phyloP scores from a whole-genome alignment of 352 stramenopile species.

The Phytophthora uliginosa region DNA sequence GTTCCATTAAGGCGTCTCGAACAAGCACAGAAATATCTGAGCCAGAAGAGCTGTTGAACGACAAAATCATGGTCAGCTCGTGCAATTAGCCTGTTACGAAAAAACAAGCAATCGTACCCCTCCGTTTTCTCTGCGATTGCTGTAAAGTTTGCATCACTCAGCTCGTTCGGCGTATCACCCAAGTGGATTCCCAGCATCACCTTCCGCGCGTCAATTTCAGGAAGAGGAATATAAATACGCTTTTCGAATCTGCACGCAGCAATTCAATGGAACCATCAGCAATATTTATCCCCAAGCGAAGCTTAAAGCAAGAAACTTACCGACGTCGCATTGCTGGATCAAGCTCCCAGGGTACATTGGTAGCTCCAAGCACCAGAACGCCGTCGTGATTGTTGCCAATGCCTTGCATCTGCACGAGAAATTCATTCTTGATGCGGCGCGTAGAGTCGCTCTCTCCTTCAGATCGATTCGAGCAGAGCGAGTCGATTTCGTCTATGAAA shows the following conservation, averaged over 20 bases:
- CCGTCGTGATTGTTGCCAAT: constrained; percentile 92
- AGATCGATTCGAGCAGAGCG: constrained; percentile 92
- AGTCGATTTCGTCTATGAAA: constrained; percentile 99
- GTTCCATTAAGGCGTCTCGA: constrained; percentile 98
- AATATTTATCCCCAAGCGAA: not conserved
- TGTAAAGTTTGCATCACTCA: constrained; percentile 96
- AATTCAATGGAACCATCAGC: constrained; percentile 8
- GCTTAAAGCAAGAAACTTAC: constrained; percentile 45
- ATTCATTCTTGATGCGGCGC: constrained; percentile 98
- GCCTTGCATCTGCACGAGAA: constrained; percentile 99
- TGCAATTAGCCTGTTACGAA: not conserved
- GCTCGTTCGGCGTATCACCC: constrained; percentile 95
- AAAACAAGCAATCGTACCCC: constrained; percentile 68
- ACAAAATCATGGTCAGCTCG: constrained; percentile 12
- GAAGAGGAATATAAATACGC: constrained; percentile 99
- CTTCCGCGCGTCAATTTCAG: constrained; percentile 91
- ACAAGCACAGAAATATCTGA: constrained; percentile 98
- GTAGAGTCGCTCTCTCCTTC: constrained; percentile 97
- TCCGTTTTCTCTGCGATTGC: constrained; percentile 94
- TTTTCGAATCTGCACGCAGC: constrained; percentile 96
- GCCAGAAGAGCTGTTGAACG: constrained; percentile 82
- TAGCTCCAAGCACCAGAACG: constrained; percentile 97
- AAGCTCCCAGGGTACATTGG: constrained; percentile 99
- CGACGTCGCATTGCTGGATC: constrained; percentile 97
- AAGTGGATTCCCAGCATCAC: constrained; percentile 99